These are phyloP conservation scores for Pythium rhizo-oryzae DNA, from an alignment of 352 stramenopile species.

Conservation along the genomic window DNA sequence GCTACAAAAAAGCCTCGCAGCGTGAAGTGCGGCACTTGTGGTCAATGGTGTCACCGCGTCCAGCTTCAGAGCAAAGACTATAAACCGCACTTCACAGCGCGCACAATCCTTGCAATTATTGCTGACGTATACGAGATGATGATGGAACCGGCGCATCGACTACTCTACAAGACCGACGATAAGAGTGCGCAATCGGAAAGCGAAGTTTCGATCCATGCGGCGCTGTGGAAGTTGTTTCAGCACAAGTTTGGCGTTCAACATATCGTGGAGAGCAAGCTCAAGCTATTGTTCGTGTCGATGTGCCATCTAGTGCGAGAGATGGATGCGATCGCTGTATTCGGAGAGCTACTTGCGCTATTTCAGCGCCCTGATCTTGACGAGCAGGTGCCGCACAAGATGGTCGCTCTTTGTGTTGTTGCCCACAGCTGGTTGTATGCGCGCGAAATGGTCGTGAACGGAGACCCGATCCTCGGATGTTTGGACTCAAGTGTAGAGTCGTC, in stretches of 20 bases:
- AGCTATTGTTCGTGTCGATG: constrained; percentile 63
- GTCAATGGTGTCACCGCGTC: constrained; percentile 34
- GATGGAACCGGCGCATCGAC: constrained; percentile 33
- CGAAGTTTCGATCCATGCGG: constrained; percentile 45
- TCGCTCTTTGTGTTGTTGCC: constrained; percentile 54
- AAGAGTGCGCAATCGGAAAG: neutral
- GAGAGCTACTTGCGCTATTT: constrained; percentile 65
- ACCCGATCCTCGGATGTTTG: constrained; percentile 19
- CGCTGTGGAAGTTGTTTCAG: constrained; percentile 50
- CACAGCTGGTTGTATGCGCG: constrained; percentile 67
- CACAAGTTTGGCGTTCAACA: constrained; percentile 52
- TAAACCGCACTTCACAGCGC: constrained; percentile 55
- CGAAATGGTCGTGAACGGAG: constrained; percentile 61
- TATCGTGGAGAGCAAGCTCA: constrained; percentile 63
- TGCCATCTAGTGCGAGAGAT: constrained; percentile 51
- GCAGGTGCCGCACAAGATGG: constrained; percentile 48
- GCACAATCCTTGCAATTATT: constrained; percentile 55
- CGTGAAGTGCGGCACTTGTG: constrained; percentile 14
- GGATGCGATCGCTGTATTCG: constrained; percentile 69
- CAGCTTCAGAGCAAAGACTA: constrained; percentile 34
- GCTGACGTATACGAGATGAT: constrained; percentile 57
- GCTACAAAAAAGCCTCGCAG: neutral
- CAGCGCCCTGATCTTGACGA: constrained; percentile 30
- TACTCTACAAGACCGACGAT: constrained; percentile 50
- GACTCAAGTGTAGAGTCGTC: constrained; percentile 22